These are phyloP conservation scores for Aspergillus avenaceus DNA, from an alignment of 495 filamentous ascomycete species.

Conservation along the genomic window DNA sequence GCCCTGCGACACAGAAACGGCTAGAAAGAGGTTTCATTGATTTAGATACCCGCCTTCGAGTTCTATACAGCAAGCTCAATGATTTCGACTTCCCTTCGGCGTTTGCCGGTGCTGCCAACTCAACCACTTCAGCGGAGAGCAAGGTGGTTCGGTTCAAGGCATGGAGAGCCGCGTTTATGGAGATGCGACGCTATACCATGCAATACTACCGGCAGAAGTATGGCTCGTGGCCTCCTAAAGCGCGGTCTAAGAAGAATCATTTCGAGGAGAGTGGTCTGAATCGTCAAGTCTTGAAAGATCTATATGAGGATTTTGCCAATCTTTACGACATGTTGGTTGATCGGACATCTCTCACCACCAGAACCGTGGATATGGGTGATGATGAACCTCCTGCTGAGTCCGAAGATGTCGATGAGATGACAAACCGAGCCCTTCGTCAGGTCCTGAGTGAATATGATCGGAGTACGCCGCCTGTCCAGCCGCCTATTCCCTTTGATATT, in stretches of 20 bases:
- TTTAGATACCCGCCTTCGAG: conserved; percentile 62
- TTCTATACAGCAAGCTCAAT: conserved; percentile 63
- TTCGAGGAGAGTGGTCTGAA: conserved; percentile 85
- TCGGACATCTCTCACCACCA: conserved; percentile 52
- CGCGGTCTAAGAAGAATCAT: conserved; percentile 84
- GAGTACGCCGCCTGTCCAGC: conserved; percentile 80
- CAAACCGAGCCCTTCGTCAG: conserved; percentile 57
- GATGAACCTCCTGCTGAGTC: conserved; percentile 31
- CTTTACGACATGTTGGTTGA: conserved; percentile 90
- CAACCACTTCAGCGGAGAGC: conserved; percentile 65
- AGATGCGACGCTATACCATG: conserved; percentile 71
- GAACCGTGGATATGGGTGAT: conserved; percentile 42
- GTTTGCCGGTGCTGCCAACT: conserved; percentile 84
- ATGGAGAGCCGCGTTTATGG: conserved; percentile 71
- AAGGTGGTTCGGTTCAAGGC: conserved; percentile 75
- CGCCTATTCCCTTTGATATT: conserved; percentile 87
- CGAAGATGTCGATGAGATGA: conserved; percentile 40
- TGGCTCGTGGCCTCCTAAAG: conserved; percentile 93
- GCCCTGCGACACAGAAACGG: conserved; percentile 65
- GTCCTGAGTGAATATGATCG: conserved; percentile 84
- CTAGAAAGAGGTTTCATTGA: conserved; percentile 80
- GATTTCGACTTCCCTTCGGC: conserved; percentile 89
- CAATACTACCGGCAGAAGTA: conserved; percentile 77
- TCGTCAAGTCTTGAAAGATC: conserved; percentile 68
- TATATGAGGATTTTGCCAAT: conserved; percentile 81